These are phyloP conservation scores for Penstemon barbatus DNA, from an alignment of 257 asterid species.

Conservation along the genomic window DNA sequence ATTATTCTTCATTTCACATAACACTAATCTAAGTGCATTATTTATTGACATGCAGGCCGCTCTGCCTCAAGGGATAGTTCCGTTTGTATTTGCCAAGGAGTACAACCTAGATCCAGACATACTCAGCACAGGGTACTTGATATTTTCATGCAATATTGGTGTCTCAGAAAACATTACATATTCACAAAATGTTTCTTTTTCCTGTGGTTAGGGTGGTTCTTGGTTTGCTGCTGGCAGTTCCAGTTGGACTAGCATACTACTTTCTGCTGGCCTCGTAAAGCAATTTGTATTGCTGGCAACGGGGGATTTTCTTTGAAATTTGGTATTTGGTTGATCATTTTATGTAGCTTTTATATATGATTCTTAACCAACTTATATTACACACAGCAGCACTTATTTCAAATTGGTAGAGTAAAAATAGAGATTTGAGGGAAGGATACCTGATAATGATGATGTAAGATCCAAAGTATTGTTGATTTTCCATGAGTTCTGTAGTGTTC, in stretches of 20 bases:
- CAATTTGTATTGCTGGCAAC: conserved; percentile 21
- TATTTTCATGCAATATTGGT: conserved; percentile 13
- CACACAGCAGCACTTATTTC: background rate
- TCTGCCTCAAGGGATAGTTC: conserved; percentile 94
- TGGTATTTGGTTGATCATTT: conserved; percentile 15
- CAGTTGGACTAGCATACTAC: conserved; percentile 73
- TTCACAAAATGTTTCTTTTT: conserved; percentile 25
- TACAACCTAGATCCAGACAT: conserved; percentile 75
- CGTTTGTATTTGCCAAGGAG: conserved; percentile 92
- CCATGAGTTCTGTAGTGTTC: conserved; percentile 13
- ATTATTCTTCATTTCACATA: conserved; percentile 1
- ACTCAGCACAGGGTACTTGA: conserved; percentile 79
- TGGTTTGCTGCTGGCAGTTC: conserved; percentile 76
- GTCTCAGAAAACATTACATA: conserved; percentile 7
- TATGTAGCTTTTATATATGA: conserved; percentile 21
- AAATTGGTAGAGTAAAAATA: conserved; percentile 9
- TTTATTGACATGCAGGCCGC: conserved; percentile 69
- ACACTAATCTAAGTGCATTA: conserved; percentile 17
- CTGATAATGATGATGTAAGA: conserved; percentile 15
- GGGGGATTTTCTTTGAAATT: background rate
- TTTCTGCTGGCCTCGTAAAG: conserved; percentile 60
- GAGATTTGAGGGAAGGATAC: conserved; percentile 13
- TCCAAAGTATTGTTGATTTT: conserved; percentile 9
- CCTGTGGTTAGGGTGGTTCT: conserved; percentile 59
- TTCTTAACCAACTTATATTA: conserved; percentile 13